Evolutionary conservation across 129 eudicot species (phyloP), one percentile per base, ranked within the genome.

Genomic region (Apium graveolens): DNA sequence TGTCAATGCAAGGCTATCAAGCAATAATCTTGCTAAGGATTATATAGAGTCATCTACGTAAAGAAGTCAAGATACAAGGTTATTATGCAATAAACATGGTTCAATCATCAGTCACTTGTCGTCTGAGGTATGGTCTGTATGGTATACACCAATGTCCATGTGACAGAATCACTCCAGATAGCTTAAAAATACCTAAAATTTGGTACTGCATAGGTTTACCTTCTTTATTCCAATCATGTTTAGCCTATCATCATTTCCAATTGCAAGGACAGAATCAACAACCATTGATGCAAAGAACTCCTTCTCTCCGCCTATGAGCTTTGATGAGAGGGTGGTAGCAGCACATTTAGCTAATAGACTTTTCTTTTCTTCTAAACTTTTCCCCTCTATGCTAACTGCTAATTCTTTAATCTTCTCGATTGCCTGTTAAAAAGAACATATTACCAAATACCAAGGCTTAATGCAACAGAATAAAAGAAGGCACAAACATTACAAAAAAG

Each of bases 251-350:
- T 92, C 99, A 82, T 46, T 55, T 75, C 99, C 97, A 81, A 96
- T 89, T 78, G 97, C 95, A 75, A 92, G 81, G 66, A 96, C 99
- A 77, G 99, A 94, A 86, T 96, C 97, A 48, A 96, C 99, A 18
- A 96, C 99, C 97, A 96, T 96, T 55, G 79, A 65, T 51, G 97
- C 99, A 86, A 96, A 92, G 85, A 96, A 96, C 73, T 96, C 99
- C 85, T 96, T 96, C 80, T 96, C 99, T 55, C 99, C 99, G n/a
- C 99, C 99, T 39, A 92, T 92, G 43, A 96, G 97, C 95, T 96
- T 96, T 21, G 97, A 96, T 63, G 97, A 90, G 62, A 92, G 93
- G 55, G 99, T 96, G 70, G 99, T 96, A 26, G 93, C 99, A 41
- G 99, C 99, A 90, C 99, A 96, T 68, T 96, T 96, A 45, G 97